These are phyloP conservation scores for Haplosporangium gracile DNA, from an alignment of 192 early-diverging fungal species.

Conservation along the genomic window DNA sequence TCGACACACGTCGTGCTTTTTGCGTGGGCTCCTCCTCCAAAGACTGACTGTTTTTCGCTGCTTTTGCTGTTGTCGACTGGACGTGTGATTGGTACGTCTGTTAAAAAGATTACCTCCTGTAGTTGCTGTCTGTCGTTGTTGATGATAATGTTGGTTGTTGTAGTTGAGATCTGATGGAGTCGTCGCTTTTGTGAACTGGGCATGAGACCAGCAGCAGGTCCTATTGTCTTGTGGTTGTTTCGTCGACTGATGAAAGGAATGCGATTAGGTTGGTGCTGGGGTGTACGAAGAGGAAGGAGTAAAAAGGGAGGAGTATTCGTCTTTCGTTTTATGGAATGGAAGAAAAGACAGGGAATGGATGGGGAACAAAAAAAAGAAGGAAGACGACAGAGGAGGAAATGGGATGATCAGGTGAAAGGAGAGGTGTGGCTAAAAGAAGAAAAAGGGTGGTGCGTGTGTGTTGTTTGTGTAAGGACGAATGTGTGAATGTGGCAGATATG, in stretches of 20 bases:
- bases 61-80: not conserved
- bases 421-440: too few relatives aligned
- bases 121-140: not conserved
- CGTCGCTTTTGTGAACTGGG: not conserved
- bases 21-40: not conserved
- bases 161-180: not conserved
- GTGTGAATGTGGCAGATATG: not conserved
- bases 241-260: not conserved
- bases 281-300: not conserved
- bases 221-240: not conserved
- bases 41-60: not conserved
- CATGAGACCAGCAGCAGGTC: not conserved
- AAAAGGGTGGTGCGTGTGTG: too few relatives aligned
- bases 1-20: not conserved
- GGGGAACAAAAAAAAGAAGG: not conserved
- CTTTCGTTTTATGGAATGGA: not conserved
- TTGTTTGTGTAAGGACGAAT: too few relatives aligned
- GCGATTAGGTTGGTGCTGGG: not conserved
- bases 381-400: not conserved
- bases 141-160: not conserved
- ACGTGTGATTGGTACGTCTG: not conserved
- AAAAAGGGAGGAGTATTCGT: not conserved
- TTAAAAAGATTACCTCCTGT: not conserved
- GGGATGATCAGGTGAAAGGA: not conserved
- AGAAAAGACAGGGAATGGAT: not conserved